Conservation (phyloP, 192 early-diverging fungal species). For the Backusella macrospora region DNA sequence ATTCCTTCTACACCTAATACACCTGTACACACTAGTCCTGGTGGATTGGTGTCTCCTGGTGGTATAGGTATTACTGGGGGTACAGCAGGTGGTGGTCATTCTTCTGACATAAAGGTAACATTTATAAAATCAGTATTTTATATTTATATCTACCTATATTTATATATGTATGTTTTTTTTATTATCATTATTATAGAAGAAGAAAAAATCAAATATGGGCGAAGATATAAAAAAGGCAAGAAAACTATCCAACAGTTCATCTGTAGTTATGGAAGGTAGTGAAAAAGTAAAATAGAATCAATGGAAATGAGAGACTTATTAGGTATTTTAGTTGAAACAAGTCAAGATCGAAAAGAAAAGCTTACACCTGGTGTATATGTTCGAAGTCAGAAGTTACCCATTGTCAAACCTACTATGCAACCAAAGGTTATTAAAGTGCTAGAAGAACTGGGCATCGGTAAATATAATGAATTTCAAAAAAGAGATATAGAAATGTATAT, state of each 20-base stretch:
- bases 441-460: constrained; percentile 61
- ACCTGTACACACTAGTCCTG: constrained; percentile 20
- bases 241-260: constrained; percentile 30
- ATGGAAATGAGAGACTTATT: background rate
- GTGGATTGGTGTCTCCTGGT: constrained; percentile 31
- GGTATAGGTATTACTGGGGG: constrained; percentile 44
- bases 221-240: constrained; percentile 35
- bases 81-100: constrained; percentile 24
- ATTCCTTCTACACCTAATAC: constrained; percentile 29
- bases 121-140: background rate
- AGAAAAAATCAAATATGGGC: constrained; percentile 34
- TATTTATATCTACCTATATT: background rate
- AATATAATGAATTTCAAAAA: background rate
- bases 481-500: background rate
- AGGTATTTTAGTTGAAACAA: background rate
- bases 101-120: constrained; percentile 30
- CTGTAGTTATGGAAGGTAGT: constrained; percentile 22
- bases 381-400: constrained; percentile 61
- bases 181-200: constrained; percentile 26
- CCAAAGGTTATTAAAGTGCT: constrained; percentile 54
- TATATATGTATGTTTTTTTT: background rate
- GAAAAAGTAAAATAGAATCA: background rate
- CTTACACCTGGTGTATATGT: constrained; percentile 65
- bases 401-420: constrained; percentile 54
- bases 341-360: constrained; percentile 47